These are phyloP conservation scores for Ramichloridium luteum DNA, from an alignment of 2,329 filamentous ascomycete genomes.

Conservation along the genomic window DNA sequence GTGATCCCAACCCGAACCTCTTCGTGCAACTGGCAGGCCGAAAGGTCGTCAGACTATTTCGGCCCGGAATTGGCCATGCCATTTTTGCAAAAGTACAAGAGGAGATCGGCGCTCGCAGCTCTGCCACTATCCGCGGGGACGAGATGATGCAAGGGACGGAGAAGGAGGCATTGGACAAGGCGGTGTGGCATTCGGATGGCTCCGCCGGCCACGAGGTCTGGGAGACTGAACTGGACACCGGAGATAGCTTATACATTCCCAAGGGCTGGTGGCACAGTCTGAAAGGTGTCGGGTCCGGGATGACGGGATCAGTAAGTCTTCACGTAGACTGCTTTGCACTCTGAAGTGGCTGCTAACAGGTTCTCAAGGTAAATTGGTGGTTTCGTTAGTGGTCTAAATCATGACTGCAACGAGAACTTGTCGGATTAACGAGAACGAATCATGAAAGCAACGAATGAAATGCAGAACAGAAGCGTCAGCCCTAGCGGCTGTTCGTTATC, in stretches of 20 bases:
- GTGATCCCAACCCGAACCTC: constrained; percentile 87
- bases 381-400: constrained; percentile 44
- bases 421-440: too few species aligned
- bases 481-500: too few species aligned
- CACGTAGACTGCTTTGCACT: constrained; percentile 5
- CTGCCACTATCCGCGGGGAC: constrained; percentile 51
- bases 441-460: too few species aligned
- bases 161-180: constrained; percentile 50
- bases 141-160: constrained; percentile 89
- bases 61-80: constrained; percentile 48
- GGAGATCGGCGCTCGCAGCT: constrained; percentile 26
- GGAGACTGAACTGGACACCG: constrained; percentile 41
- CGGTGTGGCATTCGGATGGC: constrained; percentile 48
- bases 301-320: constrained; percentile 45
- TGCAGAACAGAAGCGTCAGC: too few species aligned
- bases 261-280: constrained; percentile 82
- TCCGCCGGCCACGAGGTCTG: constrained; percentile 10
- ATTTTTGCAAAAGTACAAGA: constrained; percentile 48
- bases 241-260: constrained; percentile 68
- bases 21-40: constrained; percentile 68
- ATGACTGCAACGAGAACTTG: too few species aligned
- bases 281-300: constrained; percentile 46
- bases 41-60: constrained; percentile 63
- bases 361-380: constrained; percentile 61
- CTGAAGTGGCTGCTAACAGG: constrained; percentile 16